A percentile compares a stretch with the other conserved stretches of the same genome.
Conservation (phyloP, 1,139 yeast genomes). For the Taphrina flavorubra region DNA sequence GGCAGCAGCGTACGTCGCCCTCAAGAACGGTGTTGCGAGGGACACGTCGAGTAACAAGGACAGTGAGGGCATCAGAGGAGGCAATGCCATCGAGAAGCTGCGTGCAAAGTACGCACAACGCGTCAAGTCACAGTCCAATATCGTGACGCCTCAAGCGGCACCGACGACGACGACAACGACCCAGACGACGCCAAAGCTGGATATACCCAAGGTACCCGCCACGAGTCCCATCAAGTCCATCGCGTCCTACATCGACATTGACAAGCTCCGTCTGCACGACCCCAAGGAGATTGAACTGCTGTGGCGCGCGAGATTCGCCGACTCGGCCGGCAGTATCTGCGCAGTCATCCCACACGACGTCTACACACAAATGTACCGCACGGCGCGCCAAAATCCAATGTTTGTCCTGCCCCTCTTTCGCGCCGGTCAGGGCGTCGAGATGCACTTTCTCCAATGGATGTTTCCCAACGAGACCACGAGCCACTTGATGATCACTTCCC, state of each 20-base stretch:
- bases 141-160: constrained; percentile 39
- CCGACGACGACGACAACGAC: neutral
- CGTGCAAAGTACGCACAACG: constrained; percentile 58
- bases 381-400: constrained; percentile 76
- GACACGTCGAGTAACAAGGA: constrained; percentile 61
- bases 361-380: constrained; percentile 67
- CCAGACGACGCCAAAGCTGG: constrained; percentile 1
- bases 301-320: constrained; percentile 86
- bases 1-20: constrained; percentile 59
- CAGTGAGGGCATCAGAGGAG: constrained; percentile 27
- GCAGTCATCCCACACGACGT: constrained; percentile 65
- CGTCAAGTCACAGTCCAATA: constrained; percentile 57
- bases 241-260: constrained; percentile 70
- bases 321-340: constrained; percentile 63
- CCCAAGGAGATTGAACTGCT: constrained; percentile 73
- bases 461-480: constrained; percentile 84
- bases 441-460: constrained; percentile 94
- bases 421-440: constrained; percentile 65
- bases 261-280: constrained; percentile 62
- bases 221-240: constrained; percentile 68
- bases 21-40: constrained; percentile 66
- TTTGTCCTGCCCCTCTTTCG: constrained; percentile 57
- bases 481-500: constrained; percentile 88
- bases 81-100: constrained; percentile 32
- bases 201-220: constrained; percentile 40